These are phyloP conservation scores for Parsonsia alboflavescens DNA, from an alignment of 257 asterid species.

Conservation along the genomic window DNA sequence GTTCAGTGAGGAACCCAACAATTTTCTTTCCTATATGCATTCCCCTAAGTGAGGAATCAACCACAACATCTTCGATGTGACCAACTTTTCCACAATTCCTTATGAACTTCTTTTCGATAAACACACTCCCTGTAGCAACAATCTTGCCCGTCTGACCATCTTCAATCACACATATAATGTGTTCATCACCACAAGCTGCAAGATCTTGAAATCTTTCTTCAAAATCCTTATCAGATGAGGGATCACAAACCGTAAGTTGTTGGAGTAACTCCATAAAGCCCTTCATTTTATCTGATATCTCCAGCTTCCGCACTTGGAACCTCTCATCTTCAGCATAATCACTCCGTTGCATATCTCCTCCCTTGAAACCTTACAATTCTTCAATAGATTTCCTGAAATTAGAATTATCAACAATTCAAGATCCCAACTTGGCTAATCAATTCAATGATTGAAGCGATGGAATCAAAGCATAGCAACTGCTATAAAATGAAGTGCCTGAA, in stretches of 20 bases:
- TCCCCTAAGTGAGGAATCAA: constrained; percentile 64
- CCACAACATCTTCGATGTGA: constrained; percentile 90
- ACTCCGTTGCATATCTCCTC: constrained; percentile 28
- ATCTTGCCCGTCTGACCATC: constrained; percentile 43
- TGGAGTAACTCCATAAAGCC: constrained; percentile 61
- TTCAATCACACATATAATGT: constrained; percentile 62
- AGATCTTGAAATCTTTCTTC: constrained; percentile 46
- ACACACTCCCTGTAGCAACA: constrained; percentile 74
- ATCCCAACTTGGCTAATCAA: neutral
- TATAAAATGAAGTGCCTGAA: neutral
- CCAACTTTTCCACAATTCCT: constrained; percentile 80
- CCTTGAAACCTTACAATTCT: neutral
- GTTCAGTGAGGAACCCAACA: constrained; percentile 56
- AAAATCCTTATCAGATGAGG: constrained; percentile 54
- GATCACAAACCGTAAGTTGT: constrained; percentile 63
- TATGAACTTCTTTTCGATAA: constrained; percentile 64
- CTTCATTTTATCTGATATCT: constrained; percentile 59
- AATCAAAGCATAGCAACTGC: neutral
- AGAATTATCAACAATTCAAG: neutral
- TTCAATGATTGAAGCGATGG: neutral
- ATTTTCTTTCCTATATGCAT: constrained; percentile 69
- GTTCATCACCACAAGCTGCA: constrained; percentile 52
- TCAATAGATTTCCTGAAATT: neutral
- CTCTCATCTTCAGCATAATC: constrained; percentile 28
- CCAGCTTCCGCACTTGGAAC: constrained; percentile 50